Percentiles rank a stretch among this genome's conserved stretches.
phyloP scores from a whole-genome alignment of 495 filamentous ascomycete species.

The Parathielavia hyrcaniae region DNA sequence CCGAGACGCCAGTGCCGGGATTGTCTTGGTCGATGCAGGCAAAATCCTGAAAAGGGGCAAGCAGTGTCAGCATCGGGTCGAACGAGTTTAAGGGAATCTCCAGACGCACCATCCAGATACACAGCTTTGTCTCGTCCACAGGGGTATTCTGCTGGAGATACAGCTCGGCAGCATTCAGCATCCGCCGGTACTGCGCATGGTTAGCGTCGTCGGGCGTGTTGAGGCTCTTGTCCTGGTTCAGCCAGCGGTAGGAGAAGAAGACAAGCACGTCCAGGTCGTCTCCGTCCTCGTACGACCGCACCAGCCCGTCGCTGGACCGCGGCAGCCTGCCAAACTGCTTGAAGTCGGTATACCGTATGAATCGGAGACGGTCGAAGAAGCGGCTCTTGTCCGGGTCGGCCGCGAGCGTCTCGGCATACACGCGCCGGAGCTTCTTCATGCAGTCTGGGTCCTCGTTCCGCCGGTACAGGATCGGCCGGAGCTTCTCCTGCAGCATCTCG shows the following conservation, averaged over 20 bases:
- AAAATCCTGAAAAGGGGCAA: background rate
- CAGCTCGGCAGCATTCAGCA: background rate
- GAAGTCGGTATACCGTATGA: conserved; percentile 21
- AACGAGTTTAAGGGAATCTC: too few species aligned
- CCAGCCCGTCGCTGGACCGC: conserved; percentile 21
- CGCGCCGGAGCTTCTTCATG: background rate
- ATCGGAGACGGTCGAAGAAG: background rate
- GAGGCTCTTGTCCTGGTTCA: conserved; percentile 12
- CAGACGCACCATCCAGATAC: background rate
- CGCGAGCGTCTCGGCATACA: background rate
- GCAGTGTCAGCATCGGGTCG: background rate
- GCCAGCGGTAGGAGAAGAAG: conserved; percentile 31
- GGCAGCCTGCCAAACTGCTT: conserved; percentile 18
- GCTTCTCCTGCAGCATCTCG: background rate
- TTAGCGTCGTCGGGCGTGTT: conserved; percentile 20
- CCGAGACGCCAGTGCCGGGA: background rate
- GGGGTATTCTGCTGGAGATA: background rate
- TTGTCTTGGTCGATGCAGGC: conserved; percentile 2
- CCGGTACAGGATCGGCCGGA: background rate
- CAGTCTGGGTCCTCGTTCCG: background rate
- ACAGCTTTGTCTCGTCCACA: background rate
- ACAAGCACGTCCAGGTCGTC: conserved; percentile 18
- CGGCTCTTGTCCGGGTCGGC: background rate
- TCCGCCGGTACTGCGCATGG: conserved; percentile 17
- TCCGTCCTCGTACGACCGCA: conserved; percentile 1